Evolutionary conservation across 768 basidiomycete species (phyloP), one percentile per base, ranked within the genome.

Genomic region (Trametes cinnabarina): DNA sequence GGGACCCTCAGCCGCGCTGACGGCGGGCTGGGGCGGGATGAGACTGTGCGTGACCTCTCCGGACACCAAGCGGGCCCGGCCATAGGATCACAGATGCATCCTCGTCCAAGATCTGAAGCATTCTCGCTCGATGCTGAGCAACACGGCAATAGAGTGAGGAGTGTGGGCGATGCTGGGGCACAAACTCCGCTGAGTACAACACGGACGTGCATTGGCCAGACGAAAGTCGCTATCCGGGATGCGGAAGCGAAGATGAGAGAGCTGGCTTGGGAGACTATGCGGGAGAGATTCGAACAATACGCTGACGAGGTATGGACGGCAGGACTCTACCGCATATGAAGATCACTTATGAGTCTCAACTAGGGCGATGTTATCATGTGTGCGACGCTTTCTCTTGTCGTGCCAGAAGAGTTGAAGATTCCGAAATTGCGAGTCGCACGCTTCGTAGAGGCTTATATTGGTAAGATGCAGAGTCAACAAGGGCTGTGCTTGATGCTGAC

Each of bases 321-420:
- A 15, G 41, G n/a, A n/a, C n/a, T n/a, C n/a, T n/a, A n/a, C n/a
- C n/a, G n/a, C n/a, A n/a, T n/a, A n/a, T n/a, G n/a, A n/a, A n/a
- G n/a, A n/a, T n/a, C n/a, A n/a, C n/a, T n/a, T n/a, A n/a, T n/a
- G n/a, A n/a, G n/a, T n/a, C n/a, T n/a, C n/a, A n/a, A n/a, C n/a
- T n/a, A 92, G 87, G 91, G 91, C 14, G 86, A 93, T 65, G 75
- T 91, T 1, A 91, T 92, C 65, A 88, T 85, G 78, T 92, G 90
- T 70, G 83, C 88, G 1, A 82, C 89, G 78, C 67, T 93, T 15
- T 76, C 82, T 3, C 65, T 89, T 1, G 72, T 92, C 19, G 88
- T 85, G 7, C 75, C 79, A 0, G 64, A 76, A 42, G 87, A 91
- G 65, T 72, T 94, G 41, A 62, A 66, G 35, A 68, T 90, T n/a